Evolutionary conservation across 2,329 filamentous ascomycete genomes (phyloP).

Genomic region (Ceratocystis cacaofunesta): DNA sequence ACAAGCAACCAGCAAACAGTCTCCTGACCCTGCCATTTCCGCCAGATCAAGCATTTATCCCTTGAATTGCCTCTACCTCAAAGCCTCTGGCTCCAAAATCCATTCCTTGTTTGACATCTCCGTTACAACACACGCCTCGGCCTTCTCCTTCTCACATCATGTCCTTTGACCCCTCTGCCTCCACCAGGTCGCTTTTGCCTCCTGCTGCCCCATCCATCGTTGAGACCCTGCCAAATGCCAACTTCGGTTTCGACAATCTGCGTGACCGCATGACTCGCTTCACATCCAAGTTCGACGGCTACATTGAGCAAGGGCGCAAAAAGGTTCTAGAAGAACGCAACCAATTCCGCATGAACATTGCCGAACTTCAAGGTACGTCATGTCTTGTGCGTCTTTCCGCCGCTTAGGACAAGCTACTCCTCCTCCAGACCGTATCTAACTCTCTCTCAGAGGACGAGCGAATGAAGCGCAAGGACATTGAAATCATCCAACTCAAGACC

Average conservation of each 20-base stretch:
- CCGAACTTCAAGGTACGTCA: constrained; percentile 68
- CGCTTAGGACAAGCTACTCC: background rate
- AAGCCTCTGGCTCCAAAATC: background rate
- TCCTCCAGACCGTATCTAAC: background rate
- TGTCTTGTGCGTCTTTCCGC: background rate
- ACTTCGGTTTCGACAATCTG: constrained; percentile 92
- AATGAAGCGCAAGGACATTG: constrained; percentile 75
- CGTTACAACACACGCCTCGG: background rate
- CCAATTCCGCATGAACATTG: constrained; percentile 77
- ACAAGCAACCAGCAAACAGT: background rate
- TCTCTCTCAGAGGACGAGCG: constrained; percentile 62
- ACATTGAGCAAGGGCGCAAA: constrained; percentile 83
- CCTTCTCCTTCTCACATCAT: constrained; percentile 26
- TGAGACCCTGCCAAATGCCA: constrained; percentile 70
- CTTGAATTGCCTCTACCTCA: too few species aligned
- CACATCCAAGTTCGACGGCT: constrained; percentile 76
- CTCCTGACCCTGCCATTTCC: background rate
- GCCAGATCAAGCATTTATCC: background rate
- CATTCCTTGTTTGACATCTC: background rate
- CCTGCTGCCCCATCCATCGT: constrained; percentile 52
- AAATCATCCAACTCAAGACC: constrained; percentile 61
- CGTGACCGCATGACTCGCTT: constrained; percentile 92
- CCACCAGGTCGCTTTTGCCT: constrained; percentile 45
- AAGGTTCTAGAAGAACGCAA: constrained; percentile 86
- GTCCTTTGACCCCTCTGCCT: constrained; percentile 55